Evolutionary conservation across 192 early-diverging fungal genomes (phyloP), one percentile per base, ranked within the genome.

Genomic region (Obelidium mucronatum): DNA sequence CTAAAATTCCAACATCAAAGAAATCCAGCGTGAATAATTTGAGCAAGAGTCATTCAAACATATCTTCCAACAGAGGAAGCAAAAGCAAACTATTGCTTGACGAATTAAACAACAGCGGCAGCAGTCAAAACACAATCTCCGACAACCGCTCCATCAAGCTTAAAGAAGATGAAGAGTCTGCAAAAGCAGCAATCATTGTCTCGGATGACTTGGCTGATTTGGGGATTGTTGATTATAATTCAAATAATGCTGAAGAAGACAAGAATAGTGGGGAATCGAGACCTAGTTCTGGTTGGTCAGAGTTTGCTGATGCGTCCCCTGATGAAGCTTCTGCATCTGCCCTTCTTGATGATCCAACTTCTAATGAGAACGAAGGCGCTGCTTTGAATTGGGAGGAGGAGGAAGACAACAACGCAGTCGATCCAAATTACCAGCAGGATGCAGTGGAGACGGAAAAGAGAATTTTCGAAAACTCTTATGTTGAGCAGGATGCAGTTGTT

Each of bases 111-210:
- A 52, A 52, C 51, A 15, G 11, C 58, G 33, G 11, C 11, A 30
- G 24, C 33, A n/a, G 31, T 17, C 36, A 35, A 68, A 8, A 54
- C 1, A 28, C 33, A 6, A 51, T 72, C 1, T 6, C 69, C 13
- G 69, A 72, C 34, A 72, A 55, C 30, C 69, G 69, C 0, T 4
- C 54, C 31, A 40, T 58, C 34, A 24, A 37, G 19, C 8, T 30
- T 24, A 72, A 42, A 37, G 69, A 72, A 72, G 69, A 72, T 39
- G 69, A 72, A 58, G 69, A 54, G 40, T 72, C 69, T 1, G 69
- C 69, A 36, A 72, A 72, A 40, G 69, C 69, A 1, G 69, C 69
- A 0, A 72, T 72, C n/a, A 40, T 37, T 31, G 4, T 72, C 8
- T 26, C 69, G 2, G 69, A 72, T 37, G 69, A 72, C 56, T 58